Evolutionary conservation across 129 eudicot species (phyloP).

Genomic region (Glebionis coronaria): DNA sequence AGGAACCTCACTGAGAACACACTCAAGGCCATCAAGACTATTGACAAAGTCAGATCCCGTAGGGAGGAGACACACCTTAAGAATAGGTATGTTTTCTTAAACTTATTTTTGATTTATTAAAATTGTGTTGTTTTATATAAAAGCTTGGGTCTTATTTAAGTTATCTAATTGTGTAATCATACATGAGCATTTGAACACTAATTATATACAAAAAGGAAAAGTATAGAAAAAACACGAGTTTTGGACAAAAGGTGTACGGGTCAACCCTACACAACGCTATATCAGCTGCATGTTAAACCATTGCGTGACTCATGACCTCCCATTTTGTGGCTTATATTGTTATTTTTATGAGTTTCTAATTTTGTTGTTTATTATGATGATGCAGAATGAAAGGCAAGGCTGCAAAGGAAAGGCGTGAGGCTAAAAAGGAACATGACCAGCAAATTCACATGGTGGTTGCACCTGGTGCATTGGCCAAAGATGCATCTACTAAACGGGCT

Average conservation of each 20-base stretch:
- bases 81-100: constrained; percentile 41
- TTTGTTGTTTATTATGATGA: neutral
- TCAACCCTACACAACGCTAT: no score
- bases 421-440: constrained; percentile 52
- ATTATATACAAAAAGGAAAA: no score
- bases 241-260: no score
- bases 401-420: constrained; percentile 40
- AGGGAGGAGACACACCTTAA: constrained; percentile 46
- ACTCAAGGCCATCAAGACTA: constrained; percentile 66
- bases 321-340: no score
- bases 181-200: no score
- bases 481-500: constrained; percentile 44
- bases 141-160: no score
- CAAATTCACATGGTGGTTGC: constrained; percentile 58
- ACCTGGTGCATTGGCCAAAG: constrained; percentile 38
- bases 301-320: no score
- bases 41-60: constrained; percentile 57
- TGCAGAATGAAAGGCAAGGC: constrained; percentile 52
- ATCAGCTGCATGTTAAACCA: no score
- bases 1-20: constrained; percentile 74
- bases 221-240: no score
- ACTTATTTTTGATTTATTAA: neutral
- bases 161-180: no score
- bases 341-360: neutral
- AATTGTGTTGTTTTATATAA: neutral